These are phyloP conservation scores for Pythium phragmiticola DNA, from an alignment of 352 stramenopile genomes.

Conservation along the genomic window DNA sequence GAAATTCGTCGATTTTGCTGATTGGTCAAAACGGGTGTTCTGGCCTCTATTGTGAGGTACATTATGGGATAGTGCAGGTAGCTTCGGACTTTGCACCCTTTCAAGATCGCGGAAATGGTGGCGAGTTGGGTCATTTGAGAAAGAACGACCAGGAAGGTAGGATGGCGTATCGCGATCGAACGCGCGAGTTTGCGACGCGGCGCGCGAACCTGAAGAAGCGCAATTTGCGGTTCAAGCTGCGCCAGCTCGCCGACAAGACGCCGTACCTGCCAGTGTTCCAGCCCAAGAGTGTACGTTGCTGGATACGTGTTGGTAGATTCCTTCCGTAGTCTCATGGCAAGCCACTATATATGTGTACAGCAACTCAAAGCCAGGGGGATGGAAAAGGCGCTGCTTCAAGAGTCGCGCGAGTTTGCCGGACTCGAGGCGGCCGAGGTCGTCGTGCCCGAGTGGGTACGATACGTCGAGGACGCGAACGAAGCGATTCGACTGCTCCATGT, in stretches of 20 bases:
- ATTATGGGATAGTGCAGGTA: constrained; percentile 17
- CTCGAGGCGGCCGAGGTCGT: constrained; percentile 31
- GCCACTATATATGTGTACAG: constrained; percentile 20
- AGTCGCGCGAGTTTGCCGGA: constrained; percentile 38
- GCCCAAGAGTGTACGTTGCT: constrained; percentile 44
- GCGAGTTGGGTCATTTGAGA: background rate
- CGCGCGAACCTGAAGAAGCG: constrained; percentile 49
- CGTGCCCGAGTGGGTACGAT: constrained; percentile 63
- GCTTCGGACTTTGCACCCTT: constrained; percentile 32
- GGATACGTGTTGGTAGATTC: background rate
- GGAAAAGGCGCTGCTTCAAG: constrained; percentile 64
- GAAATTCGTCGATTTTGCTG: background rate
- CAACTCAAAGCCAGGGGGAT: constrained; percentile 50
- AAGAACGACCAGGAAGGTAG: too few species aligned
- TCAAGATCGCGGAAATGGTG: constrained; percentile 38
- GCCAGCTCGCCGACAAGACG: constrained; percentile 37
- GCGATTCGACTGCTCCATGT: constrained; percentile 60
- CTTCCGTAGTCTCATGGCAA: background rate
- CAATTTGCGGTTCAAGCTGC: constrained; percentile 61
- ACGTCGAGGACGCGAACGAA: constrained; percentile 64
- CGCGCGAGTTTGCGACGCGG: constrained; percentile 40
- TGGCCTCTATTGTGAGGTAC: constrained; percentile 9
- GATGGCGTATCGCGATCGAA: constrained; percentile 72
- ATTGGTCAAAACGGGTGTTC: constrained; percentile 14
- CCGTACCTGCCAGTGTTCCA: constrained; percentile 50